Conservation (phyloP, 768 basidiomycete species). For the Podaxis sp. region DNA sequence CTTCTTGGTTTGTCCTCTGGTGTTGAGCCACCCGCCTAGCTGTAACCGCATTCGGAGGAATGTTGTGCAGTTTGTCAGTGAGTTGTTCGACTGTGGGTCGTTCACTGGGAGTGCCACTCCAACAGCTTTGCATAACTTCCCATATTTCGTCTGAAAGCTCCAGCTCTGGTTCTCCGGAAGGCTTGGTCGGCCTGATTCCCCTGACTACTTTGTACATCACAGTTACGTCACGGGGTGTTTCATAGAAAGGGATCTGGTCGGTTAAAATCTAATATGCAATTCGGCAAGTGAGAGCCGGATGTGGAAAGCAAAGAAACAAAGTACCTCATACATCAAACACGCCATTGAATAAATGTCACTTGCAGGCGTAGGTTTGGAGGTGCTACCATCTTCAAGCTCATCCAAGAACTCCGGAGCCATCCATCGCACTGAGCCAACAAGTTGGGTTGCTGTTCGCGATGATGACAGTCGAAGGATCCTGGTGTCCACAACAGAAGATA, state of each 20-base stretch:
- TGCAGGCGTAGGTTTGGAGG: not conserved
- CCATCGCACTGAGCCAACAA: not conserved
- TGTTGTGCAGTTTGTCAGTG: not conserved
- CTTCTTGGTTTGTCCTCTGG: not conserved
- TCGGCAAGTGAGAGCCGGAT: no score
- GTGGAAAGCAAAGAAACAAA: not conserved
- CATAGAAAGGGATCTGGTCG: conserved; percentile 20
- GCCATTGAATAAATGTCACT: conserved; percentile 21
- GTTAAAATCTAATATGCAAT: conserved; percentile 16
- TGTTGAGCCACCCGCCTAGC: not conserved
- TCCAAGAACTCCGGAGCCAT: conserved; percentile 12
- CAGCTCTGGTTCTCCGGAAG: not conserved
- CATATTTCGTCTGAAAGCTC: not conserved
- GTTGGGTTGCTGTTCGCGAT: not conserved
- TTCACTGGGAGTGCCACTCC: not conserved
- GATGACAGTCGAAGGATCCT: not conserved
- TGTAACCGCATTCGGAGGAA: not conserved
- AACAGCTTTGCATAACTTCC: not conserved
- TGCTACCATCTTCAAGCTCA: not conserved
- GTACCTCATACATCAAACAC: conserved; percentile 20
- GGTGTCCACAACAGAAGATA: conserved; percentile 1
- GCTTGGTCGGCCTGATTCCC: conserved; percentile 16
- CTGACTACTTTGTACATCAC: conserved; percentile 18
- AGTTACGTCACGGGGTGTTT: conserved; percentile 16
- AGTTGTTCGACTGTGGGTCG: not conserved